These are phyloP conservation scores for Primulina tabacum DNA, from an alignment of 257 asterid genomes.

Conservation along the genomic window DNA sequence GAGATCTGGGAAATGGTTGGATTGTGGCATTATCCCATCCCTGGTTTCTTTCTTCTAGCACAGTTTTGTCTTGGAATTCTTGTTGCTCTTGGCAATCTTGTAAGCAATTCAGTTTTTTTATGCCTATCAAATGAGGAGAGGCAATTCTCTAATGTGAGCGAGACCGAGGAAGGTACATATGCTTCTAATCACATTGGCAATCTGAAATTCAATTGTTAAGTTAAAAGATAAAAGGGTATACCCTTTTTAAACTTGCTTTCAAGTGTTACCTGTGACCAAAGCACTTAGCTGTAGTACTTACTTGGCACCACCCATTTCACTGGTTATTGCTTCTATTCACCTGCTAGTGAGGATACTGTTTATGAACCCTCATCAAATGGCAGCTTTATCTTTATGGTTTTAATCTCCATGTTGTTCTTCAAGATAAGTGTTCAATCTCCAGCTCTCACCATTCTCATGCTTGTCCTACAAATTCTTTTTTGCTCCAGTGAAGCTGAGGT, in stretches of 20 bases:
- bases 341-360: constrained; percentile 3
- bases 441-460: constrained; percentile 1
- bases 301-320: constrained; percentile 3
- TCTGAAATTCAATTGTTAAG: constrained; percentile 7
- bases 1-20: constrained; percentile 99
- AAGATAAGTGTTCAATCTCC: not conserved
- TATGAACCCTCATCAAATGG: not conserved
- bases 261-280: constrained; percentile 6
- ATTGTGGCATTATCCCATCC: constrained; percentile 96
- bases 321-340: not conserved
- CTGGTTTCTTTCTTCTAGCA: constrained; percentile 93
- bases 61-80: constrained; percentile 95
- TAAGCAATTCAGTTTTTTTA: constrained; percentile 78
- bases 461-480: constrained; percentile 7
- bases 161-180: constrained; percentile 68
- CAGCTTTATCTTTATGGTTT: not conserved
- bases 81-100: constrained; percentile 97
- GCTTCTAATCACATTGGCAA: constrained; percentile 22
- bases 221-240: not conserved
- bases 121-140: constrained; percentile 76
- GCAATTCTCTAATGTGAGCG: constrained; percentile 48
- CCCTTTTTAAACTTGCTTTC: constrained; percentile 1
- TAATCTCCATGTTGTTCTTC: constrained; percentile 2
- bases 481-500: constrained; percentile 1
- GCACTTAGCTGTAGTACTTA: not conserved